Evolutionary conservation across 164 flowering plant genomes (phyloP).

Genomic region (Liquidambar formosana): DNA sequence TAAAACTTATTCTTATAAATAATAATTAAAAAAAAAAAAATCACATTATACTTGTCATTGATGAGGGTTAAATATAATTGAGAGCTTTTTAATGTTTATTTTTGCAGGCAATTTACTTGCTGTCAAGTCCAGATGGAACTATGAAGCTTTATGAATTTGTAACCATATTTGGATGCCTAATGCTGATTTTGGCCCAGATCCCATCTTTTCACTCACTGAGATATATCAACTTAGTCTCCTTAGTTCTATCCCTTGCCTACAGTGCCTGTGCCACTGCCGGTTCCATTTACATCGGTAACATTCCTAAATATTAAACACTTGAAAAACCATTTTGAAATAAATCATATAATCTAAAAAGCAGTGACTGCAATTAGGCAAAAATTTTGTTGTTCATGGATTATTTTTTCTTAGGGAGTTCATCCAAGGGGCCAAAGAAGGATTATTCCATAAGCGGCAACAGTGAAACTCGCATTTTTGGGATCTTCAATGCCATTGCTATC

Average conservation of each 20-base stretch:
- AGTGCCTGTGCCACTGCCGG: conserved; percentile 79
- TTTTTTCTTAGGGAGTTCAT: conserved; percentile 52
- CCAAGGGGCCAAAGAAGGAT: conserved; percentile 67
- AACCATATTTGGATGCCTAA: conserved; percentile 66
- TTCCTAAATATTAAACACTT: background rate
- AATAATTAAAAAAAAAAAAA: too few relatives aligned
- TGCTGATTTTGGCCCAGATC: conserved; percentile 81
- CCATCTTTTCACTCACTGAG: conserved; percentile 95
- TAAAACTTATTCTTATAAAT: too few relatives aligned
- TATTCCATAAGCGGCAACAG: conserved; percentile 48
- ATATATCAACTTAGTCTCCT: conserved; percentile 79
- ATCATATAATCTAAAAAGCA: too few relatives aligned
- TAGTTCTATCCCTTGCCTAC: conserved; percentile 68
- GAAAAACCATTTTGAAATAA: too few relatives aligned
- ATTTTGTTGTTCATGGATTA: background rate
- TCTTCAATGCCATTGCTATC: conserved; percentile 77
- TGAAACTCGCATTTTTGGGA: conserved; percentile 51
- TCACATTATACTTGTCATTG: too few relatives aligned
- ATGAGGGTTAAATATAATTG: too few relatives aligned
- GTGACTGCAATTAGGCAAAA: too few relatives aligned
- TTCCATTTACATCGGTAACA: conserved; percentile 69
- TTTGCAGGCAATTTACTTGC: conserved; percentile 70
- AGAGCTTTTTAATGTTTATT: background rate
- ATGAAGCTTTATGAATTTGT: conserved; percentile 83
- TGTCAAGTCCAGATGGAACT: conserved; percentile 51